A percentile compares a stretch with the other conserved stretches of the same genome.
phyloP scores from a whole-genome alignment of 805 yeast species.

The Cephaloascus albidus region DNA sequence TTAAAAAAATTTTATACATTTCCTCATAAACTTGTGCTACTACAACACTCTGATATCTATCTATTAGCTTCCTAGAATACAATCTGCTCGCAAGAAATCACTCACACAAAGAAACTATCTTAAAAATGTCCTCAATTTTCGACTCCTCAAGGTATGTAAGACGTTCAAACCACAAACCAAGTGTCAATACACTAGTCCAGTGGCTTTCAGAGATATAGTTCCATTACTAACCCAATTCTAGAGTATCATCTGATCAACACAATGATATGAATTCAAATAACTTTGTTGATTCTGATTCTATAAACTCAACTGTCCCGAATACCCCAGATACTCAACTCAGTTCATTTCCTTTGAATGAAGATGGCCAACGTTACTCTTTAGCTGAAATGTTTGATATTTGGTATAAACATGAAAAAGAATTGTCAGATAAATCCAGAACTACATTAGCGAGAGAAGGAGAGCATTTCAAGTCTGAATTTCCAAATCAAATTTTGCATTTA shows the following conservation, averaged over 20 bases:
- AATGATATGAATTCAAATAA: too few species aligned
- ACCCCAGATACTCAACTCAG: too few species aligned
- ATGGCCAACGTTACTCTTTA: slow-evolving; percentile 35
- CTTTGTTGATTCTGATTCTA: too few species aligned
- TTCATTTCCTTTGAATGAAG: slow-evolving; percentile 23
- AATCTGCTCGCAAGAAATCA: too few species aligned
- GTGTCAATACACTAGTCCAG: too few species aligned
- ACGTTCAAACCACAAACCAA: too few species aligned
- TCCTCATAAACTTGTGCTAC: not conserved
- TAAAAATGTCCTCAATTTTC: not conserved
- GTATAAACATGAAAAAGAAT: slow-evolving; percentile 14
- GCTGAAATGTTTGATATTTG: slow-evolving; percentile 47
- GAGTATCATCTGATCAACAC: too few species aligned
- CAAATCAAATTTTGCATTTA: slow-evolving; percentile 26
- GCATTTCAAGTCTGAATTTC: slow-evolving; percentile 18
- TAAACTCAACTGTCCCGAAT: too few species aligned
- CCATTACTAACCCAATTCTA: too few species aligned
- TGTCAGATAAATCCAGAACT: not conserved
- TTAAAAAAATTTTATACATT: not conserved
- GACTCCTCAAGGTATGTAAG: not conserved
- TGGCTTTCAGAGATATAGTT: too few species aligned
- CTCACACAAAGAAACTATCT: not conserved
- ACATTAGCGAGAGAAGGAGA: slow-evolving; percentile 6
- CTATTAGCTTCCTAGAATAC: not conserved
- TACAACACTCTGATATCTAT: not conserved